Base-by-base conservation (phyloP, 192 early-diverging fungal species). In the Linnemannia elongata region DNA sequence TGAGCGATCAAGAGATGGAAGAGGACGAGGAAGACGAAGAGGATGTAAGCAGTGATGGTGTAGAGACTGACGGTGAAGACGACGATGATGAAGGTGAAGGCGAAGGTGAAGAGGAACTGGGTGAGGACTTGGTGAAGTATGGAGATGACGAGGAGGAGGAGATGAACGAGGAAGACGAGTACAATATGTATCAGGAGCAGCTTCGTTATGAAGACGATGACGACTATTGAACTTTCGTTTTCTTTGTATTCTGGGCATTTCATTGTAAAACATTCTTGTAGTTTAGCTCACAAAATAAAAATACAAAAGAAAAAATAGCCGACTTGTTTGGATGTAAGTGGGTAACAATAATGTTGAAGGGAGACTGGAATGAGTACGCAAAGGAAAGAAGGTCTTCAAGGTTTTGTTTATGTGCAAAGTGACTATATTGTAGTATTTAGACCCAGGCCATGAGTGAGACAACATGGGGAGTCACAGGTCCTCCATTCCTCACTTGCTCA, bases 21-120 rank as follows among this genome's bases (percentile, higher is more conserved):
- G 86, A 88, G 44, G 83, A 87, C 6, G 87, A 82, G 9, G 88
- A 89, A 5, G 90, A 89, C 6, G 90, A 90, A 3, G 79, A 83
- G 24, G 84, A 87, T 2, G 83, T 87, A 1, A 36, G n/a, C 30
- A 69, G 30, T 18, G 36, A 38, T 42, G 39, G 39, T 10, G 24
- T 55, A 6, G 68, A 57, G n/a, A 69, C 30, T 6, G 80, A 70
- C 22, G 47, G 20, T 2, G 80, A 54, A 49, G 80, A 75, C 10
- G 70, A 54, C 24, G 80, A 75, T 0, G 72, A 72, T 3, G 87
- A 85, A 2, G 70, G 39, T 13, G 66, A 85, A 69, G 82, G 79
- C 17, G 76, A 81, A 69, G 69, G 49, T 22, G 36, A 33, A 63
- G 47, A 72, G 70, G 78, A 79, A 18, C 35, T 47, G 17, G 63